Conservation (phyloP, 805 yeast genomes). For the Pichia scutulata region DNA sequence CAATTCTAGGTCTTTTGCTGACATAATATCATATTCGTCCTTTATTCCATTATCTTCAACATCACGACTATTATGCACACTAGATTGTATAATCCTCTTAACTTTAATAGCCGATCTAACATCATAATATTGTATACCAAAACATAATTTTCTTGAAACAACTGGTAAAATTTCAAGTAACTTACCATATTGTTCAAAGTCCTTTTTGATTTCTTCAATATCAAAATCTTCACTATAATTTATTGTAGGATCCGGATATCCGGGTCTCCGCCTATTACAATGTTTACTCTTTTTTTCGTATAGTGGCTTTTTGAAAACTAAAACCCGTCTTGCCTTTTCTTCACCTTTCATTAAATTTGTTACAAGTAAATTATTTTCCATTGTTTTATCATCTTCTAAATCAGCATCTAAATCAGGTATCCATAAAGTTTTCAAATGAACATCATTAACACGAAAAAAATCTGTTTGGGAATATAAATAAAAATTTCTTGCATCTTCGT, state of each 20-base stretch:
- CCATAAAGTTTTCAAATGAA: constrained; percentile 42
- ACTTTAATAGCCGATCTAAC: constrained; percentile 54
- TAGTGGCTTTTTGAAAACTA: constrained; percentile 39
- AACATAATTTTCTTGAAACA: constrained; percentile 55
- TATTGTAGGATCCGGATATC: constrained; percentile 37
- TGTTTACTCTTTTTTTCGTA: constrained; percentile 17
- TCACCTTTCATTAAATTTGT: constrained; percentile 23
- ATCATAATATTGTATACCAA: constrained; percentile 53
- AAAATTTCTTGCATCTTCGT: constrained; percentile 48
- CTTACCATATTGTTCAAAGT: constrained; percentile 50
- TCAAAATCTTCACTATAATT: constrained; percentile 40
- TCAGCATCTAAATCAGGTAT: constrained; percentile 14
- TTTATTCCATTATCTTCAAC: neutral
- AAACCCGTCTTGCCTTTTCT: constrained; percentile 46
- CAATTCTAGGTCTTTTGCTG: neutral
- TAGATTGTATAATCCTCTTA: constrained; percentile 35
- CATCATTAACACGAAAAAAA: constrained; percentile 53
- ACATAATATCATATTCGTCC: neutral
- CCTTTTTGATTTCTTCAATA: constrained; percentile 35
- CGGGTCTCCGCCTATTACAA: constrained; percentile 14
- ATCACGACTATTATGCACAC: neutral
- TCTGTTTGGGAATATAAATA: constrained; percentile 44
- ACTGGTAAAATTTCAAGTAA: constrained; percentile 58
- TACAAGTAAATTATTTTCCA: constrained; percentile 6
- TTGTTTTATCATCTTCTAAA: constrained; percentile 4